Evolutionary conservation across 164 flowering plant species (phyloP).

Genomic region (Piper betle): DNA sequence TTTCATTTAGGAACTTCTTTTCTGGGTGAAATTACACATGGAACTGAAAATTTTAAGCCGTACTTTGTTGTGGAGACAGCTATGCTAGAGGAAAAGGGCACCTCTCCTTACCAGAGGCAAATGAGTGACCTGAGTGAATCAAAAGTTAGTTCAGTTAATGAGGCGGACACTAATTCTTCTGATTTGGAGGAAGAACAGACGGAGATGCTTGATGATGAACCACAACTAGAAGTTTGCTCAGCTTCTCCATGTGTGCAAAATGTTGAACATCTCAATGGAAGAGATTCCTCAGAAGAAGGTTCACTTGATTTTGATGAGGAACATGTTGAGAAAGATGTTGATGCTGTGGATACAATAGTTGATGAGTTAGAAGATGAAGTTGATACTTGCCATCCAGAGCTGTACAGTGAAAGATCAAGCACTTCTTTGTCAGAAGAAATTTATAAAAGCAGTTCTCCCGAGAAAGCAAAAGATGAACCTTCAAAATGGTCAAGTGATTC

Average conservation of each 20-base stretch:
- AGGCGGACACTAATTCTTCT: slow-evolving; percentile 40
- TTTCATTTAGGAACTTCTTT: slow-evolving; percentile 50
- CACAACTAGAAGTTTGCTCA: slow-evolving; percentile 20
- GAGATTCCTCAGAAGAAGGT: slow-evolving; percentile 36
- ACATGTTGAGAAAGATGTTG: slow-evolving; percentile 20
- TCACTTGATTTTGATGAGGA: slow-evolving; percentile 19
- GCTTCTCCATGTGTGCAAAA: slow-evolving; percentile 16
- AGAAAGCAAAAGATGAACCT: slow-evolving; percentile 4
- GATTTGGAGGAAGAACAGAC: slow-evolving; percentile 30
- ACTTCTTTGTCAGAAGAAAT: slow-evolving; percentile 8
- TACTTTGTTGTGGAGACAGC: slow-evolving; percentile 44
- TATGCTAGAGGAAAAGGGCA: slow-evolving; percentile 31
- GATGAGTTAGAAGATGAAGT: slow-evolving; percentile 3
- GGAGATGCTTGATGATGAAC: slow-evolving; percentile 28
- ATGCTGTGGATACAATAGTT: neutral
- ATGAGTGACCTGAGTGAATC: slow-evolving; percentile 59
- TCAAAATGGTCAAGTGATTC: slow-evolving; percentile 2
- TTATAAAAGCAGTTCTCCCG: slow-evolving; percentile 3
- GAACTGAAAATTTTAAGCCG: slow-evolving; percentile 34
- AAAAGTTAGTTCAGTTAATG: slow-evolving; percentile 59
- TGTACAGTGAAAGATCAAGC: slow-evolving; percentile 12
- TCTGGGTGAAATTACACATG: slow-evolving; percentile 34
- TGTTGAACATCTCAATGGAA: slow-evolving; percentile 39
- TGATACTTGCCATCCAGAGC: slow-evolving; percentile 13
- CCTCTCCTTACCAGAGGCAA: slow-evolving; percentile 42